Percentiles rank a stretch among this genome's conserved stretches.
Conservation (phyloP, 805 yeast genomes). For the Zygosaccharomyces rouxii region DNA sequence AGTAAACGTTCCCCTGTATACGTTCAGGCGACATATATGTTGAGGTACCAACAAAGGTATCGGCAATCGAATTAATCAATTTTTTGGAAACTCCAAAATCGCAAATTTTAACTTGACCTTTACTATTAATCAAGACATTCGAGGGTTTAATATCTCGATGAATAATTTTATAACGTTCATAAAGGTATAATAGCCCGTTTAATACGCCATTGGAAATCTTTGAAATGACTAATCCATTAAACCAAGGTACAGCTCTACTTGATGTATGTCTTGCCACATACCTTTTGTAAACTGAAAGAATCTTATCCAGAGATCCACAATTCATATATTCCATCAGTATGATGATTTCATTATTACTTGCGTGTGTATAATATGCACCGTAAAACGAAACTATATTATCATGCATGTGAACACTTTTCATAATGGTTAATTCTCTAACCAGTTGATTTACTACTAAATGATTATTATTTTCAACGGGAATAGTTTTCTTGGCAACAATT, state of each 20-base stretch:
- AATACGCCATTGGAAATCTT: slow-evolving; percentile 73
- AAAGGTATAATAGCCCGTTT: slow-evolving; percentile 75
- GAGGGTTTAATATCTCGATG: slow-evolving; percentile 97
- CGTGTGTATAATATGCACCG: slow-evolving; percentile 74
- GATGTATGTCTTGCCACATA: slow-evolving; percentile 31
- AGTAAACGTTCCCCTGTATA: slow-evolving; percentile 89
- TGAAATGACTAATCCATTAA: slow-evolving; percentile 55
- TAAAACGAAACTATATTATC: slow-evolving; percentile 84
- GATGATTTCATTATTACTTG: slow-evolving; percentile 57
- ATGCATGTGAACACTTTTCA: slow-evolving; percentile 79
- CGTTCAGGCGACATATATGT: slow-evolving; percentile 98
- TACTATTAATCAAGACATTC: slow-evolving; percentile 80
- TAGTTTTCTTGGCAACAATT: slow-evolving; percentile 84
- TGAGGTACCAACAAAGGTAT: slow-evolving; percentile 96
- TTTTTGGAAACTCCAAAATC: slow-evolving; percentile 97
- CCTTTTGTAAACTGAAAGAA: slow-evolving; percentile 56
- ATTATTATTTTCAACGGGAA: slow-evolving; percentile 76
- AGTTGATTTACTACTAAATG: slow-evolving; percentile 49
- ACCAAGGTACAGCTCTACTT: slow-evolving; percentile 25
- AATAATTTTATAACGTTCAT: slow-evolving; percentile 78
- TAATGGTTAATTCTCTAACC: slow-evolving; percentile 78
- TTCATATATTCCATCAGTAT: slow-evolving; percentile 96
- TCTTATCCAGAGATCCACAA: slow-evolving; percentile 85
- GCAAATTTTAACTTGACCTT: slow-evolving; percentile 85
- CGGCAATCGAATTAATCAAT: slow-evolving; percentile 88